Conservation (phyloP, 1,139 yeast species). For the Diutina sp. region DNA sequence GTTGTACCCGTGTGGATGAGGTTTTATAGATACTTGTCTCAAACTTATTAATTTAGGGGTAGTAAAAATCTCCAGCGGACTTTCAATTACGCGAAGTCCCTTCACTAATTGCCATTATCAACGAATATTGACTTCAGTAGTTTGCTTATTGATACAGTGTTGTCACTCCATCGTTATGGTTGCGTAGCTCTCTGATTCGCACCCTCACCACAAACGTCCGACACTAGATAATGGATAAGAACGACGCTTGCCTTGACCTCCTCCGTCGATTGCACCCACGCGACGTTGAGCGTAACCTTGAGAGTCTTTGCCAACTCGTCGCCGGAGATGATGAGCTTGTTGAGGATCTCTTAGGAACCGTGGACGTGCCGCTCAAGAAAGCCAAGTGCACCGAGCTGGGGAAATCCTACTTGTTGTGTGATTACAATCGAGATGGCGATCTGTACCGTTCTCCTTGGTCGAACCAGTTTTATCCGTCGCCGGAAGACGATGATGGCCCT, state of each 20-base stretch:
- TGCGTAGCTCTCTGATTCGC: background rate
- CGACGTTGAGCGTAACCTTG: constrained; percentile 47
- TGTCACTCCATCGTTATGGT: background rate
- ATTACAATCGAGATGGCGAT: constrained; percentile 91
- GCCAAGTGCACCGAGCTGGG: constrained; percentile 46
- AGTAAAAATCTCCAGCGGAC: no score
- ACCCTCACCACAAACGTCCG: background rate
- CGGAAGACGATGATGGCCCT: constrained; percentile 46
- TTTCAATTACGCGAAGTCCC: no score
- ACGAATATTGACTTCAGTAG: no score
- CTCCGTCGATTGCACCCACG: constrained; percentile 80
- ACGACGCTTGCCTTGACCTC: constrained; percentile 77
- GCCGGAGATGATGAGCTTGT: constrained; percentile 55
- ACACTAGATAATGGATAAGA: background rate
- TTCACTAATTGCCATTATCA: no score
- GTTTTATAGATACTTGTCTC: no score
- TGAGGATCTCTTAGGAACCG: constrained; percentile 75
- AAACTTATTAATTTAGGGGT: no score
- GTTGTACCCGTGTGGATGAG: no score
- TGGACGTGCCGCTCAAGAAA: constrained; percentile 70
- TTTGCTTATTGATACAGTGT: no score
- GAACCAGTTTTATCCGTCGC: constrained; percentile 58
- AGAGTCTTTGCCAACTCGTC: constrained; percentile 56
- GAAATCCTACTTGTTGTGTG: constrained; percentile 73
- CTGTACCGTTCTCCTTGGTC: constrained; percentile 89